These are phyloP conservation scores for Sugiyamaella castrensis DNA, from an alignment of 1,139 yeast species.

Conservation along the genomic window DNA sequence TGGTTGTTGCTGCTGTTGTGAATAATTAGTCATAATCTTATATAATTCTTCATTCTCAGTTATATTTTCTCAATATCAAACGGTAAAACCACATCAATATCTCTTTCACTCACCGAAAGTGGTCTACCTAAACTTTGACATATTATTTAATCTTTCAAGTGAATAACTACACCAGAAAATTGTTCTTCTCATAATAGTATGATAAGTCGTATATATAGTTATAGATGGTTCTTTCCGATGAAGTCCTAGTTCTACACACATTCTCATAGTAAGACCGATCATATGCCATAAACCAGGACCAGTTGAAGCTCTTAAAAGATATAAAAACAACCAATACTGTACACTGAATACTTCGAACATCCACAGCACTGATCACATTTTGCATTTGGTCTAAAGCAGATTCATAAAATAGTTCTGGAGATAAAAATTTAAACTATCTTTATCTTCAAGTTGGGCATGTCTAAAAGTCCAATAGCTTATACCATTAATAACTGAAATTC, in stretches of 20 bases:
- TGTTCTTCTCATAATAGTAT: slow-evolving; percentile 10
- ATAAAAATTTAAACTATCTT: neutral
- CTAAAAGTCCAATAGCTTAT: slow-evolving; percentile 14
- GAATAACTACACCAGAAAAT: slow-evolving; percentile 17
- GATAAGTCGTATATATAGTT: slow-evolving; percentile 3
- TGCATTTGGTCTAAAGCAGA: slow-evolving; percentile 10
- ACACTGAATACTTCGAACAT: slow-evolving; percentile 14
- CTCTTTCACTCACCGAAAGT: slow-evolving; percentile 16
- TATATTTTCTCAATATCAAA: slow-evolving; percentile 14
- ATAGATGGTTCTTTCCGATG: slow-evolving; percentile 16
- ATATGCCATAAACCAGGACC: slow-evolving; percentile 19
- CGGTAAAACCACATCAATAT: slow-evolving; percentile 16
- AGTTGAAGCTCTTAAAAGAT: slow-evolving; percentile 9
- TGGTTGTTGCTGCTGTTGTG: neutral
- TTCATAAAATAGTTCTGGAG: slow-evolving; percentile 8
- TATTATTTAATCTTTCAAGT: slow-evolving; percentile 13
- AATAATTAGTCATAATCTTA: neutral
- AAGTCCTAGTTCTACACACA: slow-evolving; percentile 18
- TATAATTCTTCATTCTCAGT: slow-evolving; percentile 1
- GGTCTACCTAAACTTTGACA: slow-evolving; percentile 17
- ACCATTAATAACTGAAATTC: slow-evolving; percentile 13
- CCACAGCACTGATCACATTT: slow-evolving; percentile 3
- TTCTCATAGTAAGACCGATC: slow-evolving; percentile 14
- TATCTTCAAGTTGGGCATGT: slow-evolving; percentile 14
- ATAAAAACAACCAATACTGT: slow-evolving; percentile 6